Conservation (phyloP, 2,329 filamentous ascomycete species). For the Cordyceps militaris region DNA sequence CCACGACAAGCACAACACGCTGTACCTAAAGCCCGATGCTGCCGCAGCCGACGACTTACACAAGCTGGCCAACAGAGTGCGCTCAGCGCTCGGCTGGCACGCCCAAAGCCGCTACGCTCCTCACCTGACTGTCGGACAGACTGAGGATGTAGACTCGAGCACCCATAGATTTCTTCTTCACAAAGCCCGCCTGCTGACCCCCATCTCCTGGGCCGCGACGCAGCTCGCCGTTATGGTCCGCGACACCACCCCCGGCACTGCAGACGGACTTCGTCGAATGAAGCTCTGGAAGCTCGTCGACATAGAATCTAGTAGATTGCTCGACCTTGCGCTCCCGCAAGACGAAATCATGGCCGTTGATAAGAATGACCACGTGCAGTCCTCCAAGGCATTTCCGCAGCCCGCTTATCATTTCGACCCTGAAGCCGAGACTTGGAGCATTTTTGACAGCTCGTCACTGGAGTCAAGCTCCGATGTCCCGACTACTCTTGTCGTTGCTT, state of each 20-base stretch:
- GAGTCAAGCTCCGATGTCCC: background rate
- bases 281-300: conserved; percentile 47
- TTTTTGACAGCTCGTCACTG: background rate
- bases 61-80: conserved; percentile 25
- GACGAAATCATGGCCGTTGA: background rate
- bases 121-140: conserved; percentile 58
- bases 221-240: conserved; percentile 48
- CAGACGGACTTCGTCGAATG: conserved; percentile 41
- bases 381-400: background rate
- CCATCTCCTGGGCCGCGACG: conserved; percentile 40
- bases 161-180: conserved; percentile 44
- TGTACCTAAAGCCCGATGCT: conserved; percentile 32
- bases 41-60: conserved; percentile 9
- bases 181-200: conserved; percentile 43
- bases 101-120: conserved; percentile 24
- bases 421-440: background rate
- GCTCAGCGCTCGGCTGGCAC: conserved; percentile 29
- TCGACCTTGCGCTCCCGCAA: background rate
- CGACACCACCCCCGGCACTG: conserved; percentile 26
- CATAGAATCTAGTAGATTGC: conserved; percentile 16
- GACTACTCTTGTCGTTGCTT: conserved; percentile 34
- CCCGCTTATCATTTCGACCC: conserved; percentile 2
- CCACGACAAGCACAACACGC: conserved; percentile 42
- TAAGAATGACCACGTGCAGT: background rate
- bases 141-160: conserved; percentile 35